phyloP scores from a whole-genome alignment of 2,329 filamentous ascomycete species.

The Microcyclospora pomicola region DNA sequence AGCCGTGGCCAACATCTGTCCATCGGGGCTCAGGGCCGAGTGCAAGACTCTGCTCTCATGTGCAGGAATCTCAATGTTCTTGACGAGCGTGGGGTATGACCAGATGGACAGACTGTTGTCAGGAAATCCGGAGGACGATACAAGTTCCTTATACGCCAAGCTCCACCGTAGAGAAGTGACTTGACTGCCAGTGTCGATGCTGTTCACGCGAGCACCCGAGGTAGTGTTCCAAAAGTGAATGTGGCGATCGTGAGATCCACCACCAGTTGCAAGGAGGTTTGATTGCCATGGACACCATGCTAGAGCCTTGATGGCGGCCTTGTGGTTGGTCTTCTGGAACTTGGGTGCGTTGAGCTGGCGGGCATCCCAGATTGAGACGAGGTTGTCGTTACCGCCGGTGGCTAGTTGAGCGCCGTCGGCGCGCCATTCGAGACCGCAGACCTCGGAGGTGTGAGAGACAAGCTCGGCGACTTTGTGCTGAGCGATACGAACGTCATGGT shows the following conservation, averaged over 20 bases:
- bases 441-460: constrained; percentile 91
- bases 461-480: constrained; percentile 98
- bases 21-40: constrained; percentile 92
- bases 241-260: constrained; percentile 89
- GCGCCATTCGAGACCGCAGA: constrained; percentile 96
- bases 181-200: constrained; percentile 95
- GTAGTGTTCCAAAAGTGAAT: constrained; percentile 99
- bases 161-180: constrained; percentile 95
- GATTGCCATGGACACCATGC: constrained; percentile 99
- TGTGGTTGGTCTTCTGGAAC: constrained; percentile 99
- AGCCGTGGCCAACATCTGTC: constrained; percentile 93
- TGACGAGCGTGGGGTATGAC: constrained; percentile 94
- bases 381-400: constrained; percentile 95
- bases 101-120: constrained; percentile 98
- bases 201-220: constrained; percentile 93
- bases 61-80: constrained; percentile 94
- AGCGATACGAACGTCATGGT: constrained; percentile 94
- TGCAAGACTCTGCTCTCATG: constrained; percentile 95
- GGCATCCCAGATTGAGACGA: constrained; percentile 98
- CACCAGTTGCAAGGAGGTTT: constrained; percentile 90
- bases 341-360: constrained; percentile 86
- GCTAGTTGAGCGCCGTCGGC: constrained; percentile 92
- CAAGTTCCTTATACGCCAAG: constrained; percentile 93
- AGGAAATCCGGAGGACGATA: constrained; percentile 95
- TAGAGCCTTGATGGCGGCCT: constrained; percentile 93